These are phyloP conservation scores for Colletotrichum sp. DNA, from an alignment of 2,329 filamentous ascomycete species.

Conservation along the genomic window DNA sequence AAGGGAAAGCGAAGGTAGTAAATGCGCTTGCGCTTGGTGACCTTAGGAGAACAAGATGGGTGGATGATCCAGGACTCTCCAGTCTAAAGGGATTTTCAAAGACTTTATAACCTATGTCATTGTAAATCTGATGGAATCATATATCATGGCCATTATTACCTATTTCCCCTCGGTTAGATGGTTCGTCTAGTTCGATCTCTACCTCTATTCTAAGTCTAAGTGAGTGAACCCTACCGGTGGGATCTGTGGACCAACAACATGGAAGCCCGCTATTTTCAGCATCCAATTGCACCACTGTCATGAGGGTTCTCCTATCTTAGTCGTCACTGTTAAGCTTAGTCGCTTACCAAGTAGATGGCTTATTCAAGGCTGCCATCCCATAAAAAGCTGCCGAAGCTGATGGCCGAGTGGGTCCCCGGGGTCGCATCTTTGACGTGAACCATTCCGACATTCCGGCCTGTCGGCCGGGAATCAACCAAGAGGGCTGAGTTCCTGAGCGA, in stretches of 20 bases:
- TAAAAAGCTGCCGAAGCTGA: background rate
- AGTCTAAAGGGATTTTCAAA: background rate
- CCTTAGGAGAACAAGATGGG: background rate
- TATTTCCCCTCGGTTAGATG: background rate
- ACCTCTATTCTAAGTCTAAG: background rate
- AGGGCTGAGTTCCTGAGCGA: background rate
- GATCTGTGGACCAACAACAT: background rate
- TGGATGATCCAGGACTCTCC: background rate
- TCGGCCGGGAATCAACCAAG: background rate
- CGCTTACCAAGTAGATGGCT: conserved; percentile 6
- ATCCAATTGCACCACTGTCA: background rate
- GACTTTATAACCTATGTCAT: background rate
- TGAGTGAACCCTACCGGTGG: background rate
- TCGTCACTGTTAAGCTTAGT: background rate
- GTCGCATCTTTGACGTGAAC: background rate
- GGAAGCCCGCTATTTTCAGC: background rate
- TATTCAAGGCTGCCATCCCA: background rate
- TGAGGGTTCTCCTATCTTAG: background rate
- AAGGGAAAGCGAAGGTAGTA: background rate
- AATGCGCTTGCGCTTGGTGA: background rate
- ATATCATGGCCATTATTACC: background rate
- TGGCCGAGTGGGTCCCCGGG: background rate
- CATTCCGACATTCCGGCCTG: background rate
- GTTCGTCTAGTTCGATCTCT: background rate
- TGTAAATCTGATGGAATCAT: background rate